phyloP scores from a whole-genome alignment of 192 early-diverging fungal species.

The Rhizoclosmatium sp. region DNA sequence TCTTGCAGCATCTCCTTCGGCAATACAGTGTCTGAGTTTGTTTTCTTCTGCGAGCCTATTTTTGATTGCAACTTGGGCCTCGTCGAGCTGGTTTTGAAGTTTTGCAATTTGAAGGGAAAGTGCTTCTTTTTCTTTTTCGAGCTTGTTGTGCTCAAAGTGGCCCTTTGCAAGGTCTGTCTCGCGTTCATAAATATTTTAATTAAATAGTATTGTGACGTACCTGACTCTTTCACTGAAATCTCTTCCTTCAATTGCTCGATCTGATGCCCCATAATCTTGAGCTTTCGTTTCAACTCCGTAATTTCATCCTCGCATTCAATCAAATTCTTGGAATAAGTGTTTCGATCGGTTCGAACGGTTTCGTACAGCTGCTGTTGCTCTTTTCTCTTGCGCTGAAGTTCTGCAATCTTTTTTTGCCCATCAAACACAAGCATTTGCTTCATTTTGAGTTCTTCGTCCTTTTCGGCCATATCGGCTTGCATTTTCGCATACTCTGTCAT shows the following conservation, averaged over 20 bases:
- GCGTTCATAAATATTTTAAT: not conserved
- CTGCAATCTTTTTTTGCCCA: slow-evolving; percentile 63
- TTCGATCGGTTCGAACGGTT: slow-evolving; percentile 63
- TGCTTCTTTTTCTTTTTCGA: slow-evolving; percentile 69
- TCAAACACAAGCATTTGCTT: slow-evolving; percentile 68
- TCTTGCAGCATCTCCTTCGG: slow-evolving; percentile 59
- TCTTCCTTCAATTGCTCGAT: slow-evolving; percentile 71
- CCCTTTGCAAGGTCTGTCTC: slow-evolving; percentile 60
- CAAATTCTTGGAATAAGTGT: slow-evolving; percentile 66
- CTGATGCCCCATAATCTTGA: slow-evolving; percentile 70
- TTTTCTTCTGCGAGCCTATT: slow-evolving; percentile 66
- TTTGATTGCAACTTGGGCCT: slow-evolving; percentile 58
- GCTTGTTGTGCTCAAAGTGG: slow-evolving; percentile 65
- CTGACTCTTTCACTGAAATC: slow-evolving; percentile 61
- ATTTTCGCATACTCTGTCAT: slow-evolving; percentile 51
- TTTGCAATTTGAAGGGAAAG: slow-evolving; percentile 60
- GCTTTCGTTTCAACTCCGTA: slow-evolving; percentile 65
- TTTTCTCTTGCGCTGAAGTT: slow-evolving; percentile 63
- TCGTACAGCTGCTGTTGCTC: slow-evolving; percentile 69
- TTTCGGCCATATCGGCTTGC: slow-evolving; percentile 33
- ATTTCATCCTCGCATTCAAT: slow-evolving; percentile 69
- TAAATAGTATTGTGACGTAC: slow-evolving; percentile 32
- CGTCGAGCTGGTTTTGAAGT: slow-evolving; percentile 61
- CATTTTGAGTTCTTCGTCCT: slow-evolving; percentile 65
- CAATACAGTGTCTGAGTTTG: slow-evolving; percentile 64